Percentiles rank a stretch among this genome's conserved stretches.
These are phyloP conservation scores for Canavalia ensiformis DNA, from an alignment of 306 rosid genomes.

Conservation along the genomic window DNA sequence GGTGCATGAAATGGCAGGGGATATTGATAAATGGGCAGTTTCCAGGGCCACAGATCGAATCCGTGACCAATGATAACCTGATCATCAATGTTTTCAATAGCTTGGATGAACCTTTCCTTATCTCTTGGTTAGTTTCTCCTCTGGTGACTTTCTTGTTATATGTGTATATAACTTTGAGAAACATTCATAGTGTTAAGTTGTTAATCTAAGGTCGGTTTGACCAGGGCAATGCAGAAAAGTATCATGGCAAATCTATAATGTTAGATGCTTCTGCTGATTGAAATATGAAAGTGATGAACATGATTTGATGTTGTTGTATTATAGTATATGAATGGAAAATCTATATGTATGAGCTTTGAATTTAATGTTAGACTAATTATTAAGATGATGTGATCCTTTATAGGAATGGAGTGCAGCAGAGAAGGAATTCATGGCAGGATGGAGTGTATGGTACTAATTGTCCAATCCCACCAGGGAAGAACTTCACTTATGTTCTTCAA, in stretches of 20 bases:
- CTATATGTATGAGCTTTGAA: background rate
- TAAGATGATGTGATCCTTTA: slow-evolving; percentile 32
- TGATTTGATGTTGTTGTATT: background rate
- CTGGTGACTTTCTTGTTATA: slow-evolving; percentile 10
- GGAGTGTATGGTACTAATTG: slow-evolving; percentile 93
- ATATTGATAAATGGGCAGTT: slow-evolving; percentile 91
- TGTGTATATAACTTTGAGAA: background rate
- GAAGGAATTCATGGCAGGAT: slow-evolving; percentile 95
- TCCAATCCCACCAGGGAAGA: slow-evolving; percentile 86
- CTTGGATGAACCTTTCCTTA: slow-evolving; percentile 86
- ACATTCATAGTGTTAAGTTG: background rate
- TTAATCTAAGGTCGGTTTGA: background rate
- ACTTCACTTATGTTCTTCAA: slow-evolving; percentile 89
- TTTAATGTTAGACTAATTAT: slow-evolving; percentile 3
- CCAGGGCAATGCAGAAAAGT: background rate
- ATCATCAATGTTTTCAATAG: slow-evolving; percentile 78
- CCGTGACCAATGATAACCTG: slow-evolving; percentile 89
- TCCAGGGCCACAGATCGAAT: slow-evolving; percentile 91
- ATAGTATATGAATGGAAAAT: background rate
- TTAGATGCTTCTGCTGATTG: background rate
- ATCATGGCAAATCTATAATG: too few species aligned
- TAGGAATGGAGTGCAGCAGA: slow-evolving; percentile 94
- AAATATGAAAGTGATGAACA: background rate
- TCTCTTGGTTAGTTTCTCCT: slow-evolving; percentile 73
- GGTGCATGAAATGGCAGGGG: slow-evolving; percentile 66